Evolutionary conservation across 257 asterid genomes (phyloP), one percentile per base, ranked within the genome.

Genomic region (Plantago elongata): DNA sequence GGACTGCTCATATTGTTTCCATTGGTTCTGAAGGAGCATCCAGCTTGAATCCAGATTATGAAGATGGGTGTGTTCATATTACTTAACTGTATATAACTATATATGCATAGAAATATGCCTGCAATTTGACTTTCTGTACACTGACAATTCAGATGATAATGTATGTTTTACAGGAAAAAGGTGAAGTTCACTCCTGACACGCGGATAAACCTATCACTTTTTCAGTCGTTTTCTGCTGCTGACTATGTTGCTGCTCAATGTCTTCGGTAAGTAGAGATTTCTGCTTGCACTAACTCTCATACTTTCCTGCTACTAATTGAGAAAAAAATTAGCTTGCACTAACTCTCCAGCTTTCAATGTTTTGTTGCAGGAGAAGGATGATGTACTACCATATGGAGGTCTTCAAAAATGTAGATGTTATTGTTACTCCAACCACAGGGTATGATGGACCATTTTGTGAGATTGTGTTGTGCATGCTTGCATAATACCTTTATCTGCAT

Each of bases 401-500:
- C 38, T 87, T 89, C 65, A 84, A 83, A 69, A 77, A 77, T 72
- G 99, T 85, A 77, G 99, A 93, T 73, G 77, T 89, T 61, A 89
- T 93, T 72, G 88, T 93, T 69, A 87, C 97, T 68, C 97, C 99
- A 50, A 93, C 99, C 40, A 83, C 99, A 0, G 97, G 97, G 99
- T 93, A 86, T 7, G 87, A 69, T 45, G 46, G 51, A 60, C 58
- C 30, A 51, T 51, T 51, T 44, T 13, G 45, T 51, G 29, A 56
- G n/a, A 13, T 66, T 54, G 27, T 50, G 7, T 51, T 57, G 11
- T 37, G 42, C 27, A 60, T 64, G 15, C 13, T 64, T 16, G 48
- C 54, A 44, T 47, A 38, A 56, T 37, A 54, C 51, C 37, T 22
- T 22, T 30, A 16, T 34, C 51, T 62, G 16, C n/a, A 65, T 27